Evolutionary conservation across 2,329 filamentous ascomycete species (phyloP), one percentile per base, ranked within the genome.

Genomic region (Alternaria atra): DNA sequence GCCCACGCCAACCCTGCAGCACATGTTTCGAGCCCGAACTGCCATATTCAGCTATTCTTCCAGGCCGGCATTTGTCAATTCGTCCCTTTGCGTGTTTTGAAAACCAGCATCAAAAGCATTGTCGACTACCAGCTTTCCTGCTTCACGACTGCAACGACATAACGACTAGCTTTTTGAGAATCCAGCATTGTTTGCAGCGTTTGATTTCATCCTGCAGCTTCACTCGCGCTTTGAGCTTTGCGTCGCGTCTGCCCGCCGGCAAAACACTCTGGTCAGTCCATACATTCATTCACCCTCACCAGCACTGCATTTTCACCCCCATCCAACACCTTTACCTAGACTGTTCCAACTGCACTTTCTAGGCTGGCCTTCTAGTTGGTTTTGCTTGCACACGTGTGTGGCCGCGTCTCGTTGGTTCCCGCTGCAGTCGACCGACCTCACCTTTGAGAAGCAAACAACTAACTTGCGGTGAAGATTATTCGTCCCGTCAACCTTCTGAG

Each of bases 141-240:
- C 69, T 74, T 78, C 60, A 79, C 76, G 77, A 79, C 72, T 70
- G 73, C 75, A 70, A 79, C 77, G 77, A 79, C 73, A 52, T 79
- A 64, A 79, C 77, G 76, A 79, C 74, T 71, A 74, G 72, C 70
- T 72, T 76, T 76, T 75, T 75, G 68, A 71, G 57, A 65, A 59
- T 74, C 73, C 68, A 76, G 76, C 76, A 77, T 79, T 74, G 64
- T 75, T 76, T 79, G 74, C 73, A 79, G 76, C 74, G 72, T 78
- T 79, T 56, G 60, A 67, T 61, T 75, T 73, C 61, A 52, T 62
- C 65, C 61, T 52, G 47, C 65, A 55, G 54, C 58, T 42, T 59
- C 44, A 23, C 37, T 42, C 34, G 32, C 52, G 54, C 63, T 50
- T 61, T 60, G 58, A 57, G 53, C 58, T 50, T 61, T 52, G 20